A percentile compares a stretch with the other conserved stretches of the same genome.
Conservation (phyloP, 176 grass and related monocot genomes). For the Alloteropsis semialata region DNA sequence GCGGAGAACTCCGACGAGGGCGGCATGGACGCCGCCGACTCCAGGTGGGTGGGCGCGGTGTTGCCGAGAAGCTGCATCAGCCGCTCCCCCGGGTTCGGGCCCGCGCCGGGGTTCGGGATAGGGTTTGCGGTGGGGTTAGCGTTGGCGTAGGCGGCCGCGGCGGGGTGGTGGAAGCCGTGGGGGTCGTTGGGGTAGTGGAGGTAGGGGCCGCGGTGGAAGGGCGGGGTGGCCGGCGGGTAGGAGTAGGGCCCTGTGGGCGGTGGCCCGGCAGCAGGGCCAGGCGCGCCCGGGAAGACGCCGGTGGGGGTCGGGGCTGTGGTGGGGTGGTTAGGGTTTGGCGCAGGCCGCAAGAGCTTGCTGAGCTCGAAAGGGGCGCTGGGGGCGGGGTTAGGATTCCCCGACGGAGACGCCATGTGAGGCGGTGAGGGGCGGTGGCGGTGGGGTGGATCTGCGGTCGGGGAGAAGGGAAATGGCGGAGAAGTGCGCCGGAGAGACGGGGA, state of each 20-base stretch:
- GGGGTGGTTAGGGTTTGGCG: constrained; percentile 44
- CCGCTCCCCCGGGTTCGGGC: constrained; percentile 49
- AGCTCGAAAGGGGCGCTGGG: constrained; percentile 39
- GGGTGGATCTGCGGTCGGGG: constrained; percentile 5
- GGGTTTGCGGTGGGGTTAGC: constrained; percentile 39
- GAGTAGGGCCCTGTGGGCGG: constrained; percentile 42
- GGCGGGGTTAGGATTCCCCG: constrained; percentile 52
- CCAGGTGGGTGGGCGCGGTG: constrained; percentile 42
- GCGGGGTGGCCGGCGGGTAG: constrained; percentile 55
- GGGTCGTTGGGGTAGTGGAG: constrained; percentile 46
- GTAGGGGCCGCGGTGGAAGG: constrained; percentile 56
- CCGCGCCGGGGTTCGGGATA: constrained; percentile 30
- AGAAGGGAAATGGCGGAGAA: constrained; percentile 2
- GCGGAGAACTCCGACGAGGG: constrained; percentile 41
- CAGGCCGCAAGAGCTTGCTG: constrained; percentile 48
- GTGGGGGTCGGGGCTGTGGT: constrained; percentile 18
- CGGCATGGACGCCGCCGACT: constrained; percentile 56
- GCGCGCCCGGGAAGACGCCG: constrained; percentile 31
- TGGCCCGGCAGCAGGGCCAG: constrained; percentile 12
- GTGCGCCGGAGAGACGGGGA: not conserved
- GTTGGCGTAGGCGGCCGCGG: constrained; percentile 26
- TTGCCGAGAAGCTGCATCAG: constrained; percentile 91
- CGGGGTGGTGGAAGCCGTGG: constrained; percentile 30
- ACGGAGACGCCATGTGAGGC: constrained; percentile 63
- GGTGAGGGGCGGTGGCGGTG: not conserved